These are phyloP conservation scores for Aureobasidium sp. DNA, from an alignment of 2,329 filamentous ascomycete genomes.

Conservation along the genomic window DNA sequence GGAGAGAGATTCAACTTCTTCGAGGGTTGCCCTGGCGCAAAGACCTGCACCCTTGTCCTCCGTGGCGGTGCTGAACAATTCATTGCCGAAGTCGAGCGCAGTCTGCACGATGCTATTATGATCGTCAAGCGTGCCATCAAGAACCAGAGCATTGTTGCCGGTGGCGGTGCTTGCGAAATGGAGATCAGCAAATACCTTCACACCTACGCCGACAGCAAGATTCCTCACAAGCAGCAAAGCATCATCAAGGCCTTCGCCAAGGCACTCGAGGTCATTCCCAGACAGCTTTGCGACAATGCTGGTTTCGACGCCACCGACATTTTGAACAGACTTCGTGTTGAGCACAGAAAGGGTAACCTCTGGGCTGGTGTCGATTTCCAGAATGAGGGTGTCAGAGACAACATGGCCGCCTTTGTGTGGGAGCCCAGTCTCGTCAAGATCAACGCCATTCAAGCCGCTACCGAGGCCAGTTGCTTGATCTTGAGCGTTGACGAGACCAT, in stretches of 20 bases:
- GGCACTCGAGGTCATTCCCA: conserved; percentile 90
- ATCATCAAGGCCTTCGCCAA: conserved; percentile 98
- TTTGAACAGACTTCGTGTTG: conserved; percentile 88
- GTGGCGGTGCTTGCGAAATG: conserved; percentile 93
- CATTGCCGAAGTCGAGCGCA: conserved; percentile 96
- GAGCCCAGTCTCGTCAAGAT: conserved; percentile 93
- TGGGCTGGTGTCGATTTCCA: conserved; percentile 97
- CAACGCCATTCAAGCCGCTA: conserved; percentile 92
- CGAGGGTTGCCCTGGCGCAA: conserved; percentile 86
- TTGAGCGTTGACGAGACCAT: conserved; percentile 97
- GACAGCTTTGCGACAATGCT: conserved; percentile 96
- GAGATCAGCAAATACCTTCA: conserved; percentile 91
- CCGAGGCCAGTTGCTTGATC: conserved; percentile 91
- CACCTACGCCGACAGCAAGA: conserved; percentile 83
- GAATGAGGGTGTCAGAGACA: conserved; percentile 85
- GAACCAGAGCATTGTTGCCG: conserved; percentile 89
- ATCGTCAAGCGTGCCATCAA: conserved; percentile 97
- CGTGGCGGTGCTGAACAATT: conserved; percentile 97
- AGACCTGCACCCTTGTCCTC: conserved; percentile 92
- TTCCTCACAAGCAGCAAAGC: conserved; percentile 89
- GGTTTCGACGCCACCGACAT: conserved; percentile 98
- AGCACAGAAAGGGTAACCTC: conserved; percentile 84
- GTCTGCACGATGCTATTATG: conserved; percentile 98
- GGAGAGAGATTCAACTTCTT: conserved; percentile 98
- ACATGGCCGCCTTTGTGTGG: conserved; percentile 95